These are phyloP conservation scores for Moesziomyces antarcticus DNA, from an alignment of 1,284 basidiomycete genomes.

Conservation along the genomic window DNA sequence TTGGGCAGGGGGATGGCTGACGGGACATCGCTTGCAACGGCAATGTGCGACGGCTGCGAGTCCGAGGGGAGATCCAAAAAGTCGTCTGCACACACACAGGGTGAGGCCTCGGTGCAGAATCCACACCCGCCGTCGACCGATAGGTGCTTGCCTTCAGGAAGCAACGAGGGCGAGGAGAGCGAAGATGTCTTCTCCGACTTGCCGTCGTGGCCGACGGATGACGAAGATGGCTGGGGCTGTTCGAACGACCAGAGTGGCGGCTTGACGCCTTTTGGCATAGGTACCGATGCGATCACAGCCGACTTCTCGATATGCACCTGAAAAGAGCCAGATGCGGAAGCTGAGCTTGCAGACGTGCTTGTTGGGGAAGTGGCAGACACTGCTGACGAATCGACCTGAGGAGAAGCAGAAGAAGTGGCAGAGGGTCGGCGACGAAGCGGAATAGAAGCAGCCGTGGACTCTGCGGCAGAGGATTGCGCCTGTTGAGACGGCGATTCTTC, in stretches of 20 bases:
- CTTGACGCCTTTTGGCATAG: slow-evolving; percentile 21
- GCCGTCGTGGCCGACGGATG: neutral
- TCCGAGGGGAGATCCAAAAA: slow-evolving; percentile 31
- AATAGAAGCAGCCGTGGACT: slow-evolving; percentile 11
- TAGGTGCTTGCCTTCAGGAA: slow-evolving; percentile 23
- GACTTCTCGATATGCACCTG: neutral
- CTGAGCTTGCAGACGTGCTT: neutral
- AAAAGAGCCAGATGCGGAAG: neutral
- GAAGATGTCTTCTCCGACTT: slow-evolving; percentile 2
- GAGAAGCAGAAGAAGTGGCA: neutral
- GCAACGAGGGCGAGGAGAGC: slow-evolving; percentile 25
- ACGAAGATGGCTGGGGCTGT: slow-evolving; percentile 13
- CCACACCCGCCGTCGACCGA: slow-evolving; percentile 54
- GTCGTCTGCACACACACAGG: slow-evolving; percentile 57
- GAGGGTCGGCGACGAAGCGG: slow-evolving; percentile 13
- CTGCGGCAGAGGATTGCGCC: neutral
- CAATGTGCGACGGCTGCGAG: slow-evolving; percentile 27
- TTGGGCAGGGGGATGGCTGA: slow-evolving; percentile 35
- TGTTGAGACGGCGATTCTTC: slow-evolving; percentile 4
- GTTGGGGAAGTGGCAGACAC: neutral
- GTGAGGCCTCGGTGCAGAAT: slow-evolving; percentile 57
- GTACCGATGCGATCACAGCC: neutral
- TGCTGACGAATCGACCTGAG: neutral
- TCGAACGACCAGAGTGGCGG: slow-evolving; percentile 32
- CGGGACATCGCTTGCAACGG: slow-evolving; percentile 21